These are phyloP conservation scores for Platanthera zijinensis DNA, from an alignment of 106 monocot genomes.

Conservation along the genomic window DNA sequence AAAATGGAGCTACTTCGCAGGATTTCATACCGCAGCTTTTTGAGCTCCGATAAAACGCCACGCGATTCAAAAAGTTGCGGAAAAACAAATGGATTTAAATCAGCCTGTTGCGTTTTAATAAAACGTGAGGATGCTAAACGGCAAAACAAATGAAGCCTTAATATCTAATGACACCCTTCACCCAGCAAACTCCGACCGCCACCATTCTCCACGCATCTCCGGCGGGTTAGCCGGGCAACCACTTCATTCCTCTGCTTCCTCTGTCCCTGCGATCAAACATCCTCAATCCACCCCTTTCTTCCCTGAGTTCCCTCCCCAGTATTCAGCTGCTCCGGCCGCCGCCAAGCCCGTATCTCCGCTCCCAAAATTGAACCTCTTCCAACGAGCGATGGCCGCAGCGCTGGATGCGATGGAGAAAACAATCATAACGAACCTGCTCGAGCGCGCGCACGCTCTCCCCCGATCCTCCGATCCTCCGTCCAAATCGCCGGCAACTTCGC, in stretches of 20 bases:
- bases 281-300: not conserved
- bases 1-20: no score
- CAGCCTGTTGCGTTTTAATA: no score
- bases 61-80: no score
- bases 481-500: conserved; percentile 77
- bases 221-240: not conserved
- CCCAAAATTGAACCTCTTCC: conserved; percentile 40
- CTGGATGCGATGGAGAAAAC: conserved; percentile 47
- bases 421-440: conserved; percentile 41
- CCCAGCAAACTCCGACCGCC: not conserved
- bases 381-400: conserved; percentile 25
- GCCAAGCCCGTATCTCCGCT: not conserved
- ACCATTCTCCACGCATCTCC: no score
- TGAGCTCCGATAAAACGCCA: no score
- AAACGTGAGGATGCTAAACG: no score
- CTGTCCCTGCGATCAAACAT: conserved; percentile 6
- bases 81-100: no score
- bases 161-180: not conserved
- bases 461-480: conserved; percentile 46
- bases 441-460: conserved; percentile 29
- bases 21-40: no score
- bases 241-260: not conserved
- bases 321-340: not conserved
- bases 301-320: not conserved
- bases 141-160: no score